These are phyloP conservation scores for Usnea hakonensis DNA, from an alignment of 495 filamentous ascomycete species.

Conservation along the genomic window DNA sequence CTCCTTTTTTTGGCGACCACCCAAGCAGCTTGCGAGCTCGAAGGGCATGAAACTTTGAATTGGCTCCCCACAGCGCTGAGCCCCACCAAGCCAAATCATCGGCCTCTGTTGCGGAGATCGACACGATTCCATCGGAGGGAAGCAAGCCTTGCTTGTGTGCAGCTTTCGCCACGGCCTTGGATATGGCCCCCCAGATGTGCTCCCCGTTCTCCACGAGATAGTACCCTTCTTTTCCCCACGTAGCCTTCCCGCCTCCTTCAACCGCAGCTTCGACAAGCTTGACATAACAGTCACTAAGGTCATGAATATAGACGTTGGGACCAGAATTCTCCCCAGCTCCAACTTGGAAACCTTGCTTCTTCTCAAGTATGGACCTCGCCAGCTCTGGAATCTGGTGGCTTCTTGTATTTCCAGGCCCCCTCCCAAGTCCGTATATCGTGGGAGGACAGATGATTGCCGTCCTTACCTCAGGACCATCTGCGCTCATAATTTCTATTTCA, in stretches of 20 bases:
- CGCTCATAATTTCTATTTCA: slow-evolving; percentile 50
- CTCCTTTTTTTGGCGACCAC: slow-evolving; percentile 42
- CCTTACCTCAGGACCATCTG: slow-evolving; percentile 44
- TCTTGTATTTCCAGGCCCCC: slow-evolving; percentile 60
- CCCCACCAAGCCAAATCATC: slow-evolving; percentile 30
- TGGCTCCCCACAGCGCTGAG: slow-evolving; percentile 46
- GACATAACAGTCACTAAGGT: slow-evolving; percentile 60
- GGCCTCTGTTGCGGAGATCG: slow-evolving; percentile 30
- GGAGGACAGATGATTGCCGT: slow-evolving; percentile 73
- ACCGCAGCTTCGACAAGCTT: slow-evolving; percentile 59
- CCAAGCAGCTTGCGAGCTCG: slow-evolving; percentile 50
- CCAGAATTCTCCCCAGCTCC: slow-evolving; percentile 59
- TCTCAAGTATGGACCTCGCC: slow-evolving; percentile 46
- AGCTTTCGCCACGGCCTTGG: slow-evolving; percentile 50
- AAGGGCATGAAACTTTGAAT: slow-evolving; percentile 44
- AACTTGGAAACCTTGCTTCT: slow-evolving; percentile 56
- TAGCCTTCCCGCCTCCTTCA: slow-evolving; percentile 49
- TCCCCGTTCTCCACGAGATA: slow-evolving; percentile 66
- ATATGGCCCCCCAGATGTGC: slow-evolving; percentile 64
- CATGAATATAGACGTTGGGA: slow-evolving; percentile 67
- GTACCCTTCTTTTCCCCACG: slow-evolving; percentile 68
- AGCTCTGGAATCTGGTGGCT: slow-evolving; percentile 59
- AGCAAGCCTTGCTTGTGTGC: slow-evolving; percentile 59
- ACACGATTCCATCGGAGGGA: slow-evolving; percentile 44
- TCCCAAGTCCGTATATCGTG: slow-evolving; percentile 68